Conservation (phyloP, 75 land plant genomes). For the Picea sitchensis region DNA sequence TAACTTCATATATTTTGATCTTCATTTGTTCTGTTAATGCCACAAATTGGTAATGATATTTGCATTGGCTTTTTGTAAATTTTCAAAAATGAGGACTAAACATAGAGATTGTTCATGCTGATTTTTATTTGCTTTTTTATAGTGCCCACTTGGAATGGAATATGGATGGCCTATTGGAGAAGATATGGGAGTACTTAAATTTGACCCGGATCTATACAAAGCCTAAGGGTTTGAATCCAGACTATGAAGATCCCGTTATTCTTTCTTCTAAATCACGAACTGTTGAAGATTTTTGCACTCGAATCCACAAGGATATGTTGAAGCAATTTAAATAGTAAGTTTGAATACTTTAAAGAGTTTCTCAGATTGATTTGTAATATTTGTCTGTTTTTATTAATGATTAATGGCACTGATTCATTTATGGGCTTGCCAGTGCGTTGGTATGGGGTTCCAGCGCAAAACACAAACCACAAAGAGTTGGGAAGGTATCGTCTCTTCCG, state of each 20-base stretch:
- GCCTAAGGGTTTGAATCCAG: conserved; percentile 96
- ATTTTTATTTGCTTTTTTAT: conserved; percentile 10
- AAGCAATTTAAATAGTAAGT: conserved; percentile 97
- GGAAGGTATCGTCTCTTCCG: too few relatives aligned
- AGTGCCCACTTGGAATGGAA: conserved; percentile 99
- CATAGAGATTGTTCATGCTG: background rate
- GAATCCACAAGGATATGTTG: conserved; percentile 97
- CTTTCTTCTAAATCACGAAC: conserved; percentile 84
- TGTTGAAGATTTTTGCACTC: conserved; percentile 87
- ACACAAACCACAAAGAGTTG: too few relatives aligned
- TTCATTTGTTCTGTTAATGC: too few relatives aligned
- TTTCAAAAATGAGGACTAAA: too few relatives aligned
- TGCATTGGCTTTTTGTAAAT: too few relatives aligned
- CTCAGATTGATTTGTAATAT: too few relatives aligned
- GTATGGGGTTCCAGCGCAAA: too few relatives aligned
- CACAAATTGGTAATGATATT: too few relatives aligned
- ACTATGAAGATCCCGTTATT: conserved; percentile 99
- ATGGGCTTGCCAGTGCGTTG: too few relatives aligned
- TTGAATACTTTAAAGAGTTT: background rate
- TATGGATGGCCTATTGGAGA: conserved; percentile 91
- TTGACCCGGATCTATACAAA: conserved; percentile 92
- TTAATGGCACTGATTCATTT: too few relatives aligned
- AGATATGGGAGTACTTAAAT: conserved; percentile 92
- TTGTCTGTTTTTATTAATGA: too few relatives aligned
- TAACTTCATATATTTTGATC: too few relatives aligned